Conservation (phyloP, 371 early-diverging fungal species). For the Apophysomyces elegans region DNA sequence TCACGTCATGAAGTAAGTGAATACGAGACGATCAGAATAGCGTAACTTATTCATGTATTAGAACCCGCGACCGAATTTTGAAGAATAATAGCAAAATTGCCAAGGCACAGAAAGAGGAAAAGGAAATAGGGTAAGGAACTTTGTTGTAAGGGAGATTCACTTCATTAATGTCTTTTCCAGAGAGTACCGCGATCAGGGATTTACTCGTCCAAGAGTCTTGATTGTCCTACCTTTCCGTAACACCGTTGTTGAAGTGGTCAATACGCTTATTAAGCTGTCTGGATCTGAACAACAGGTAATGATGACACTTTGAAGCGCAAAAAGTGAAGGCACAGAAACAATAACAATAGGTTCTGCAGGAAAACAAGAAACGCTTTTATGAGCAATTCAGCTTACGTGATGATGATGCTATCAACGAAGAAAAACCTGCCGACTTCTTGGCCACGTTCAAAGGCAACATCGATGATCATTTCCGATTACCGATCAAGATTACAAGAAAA, state of each 20-base stretch:
- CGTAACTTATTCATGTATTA: not conserved
- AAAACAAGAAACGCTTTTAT: slow-evolving; percentile 80
- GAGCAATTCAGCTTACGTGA: slow-evolving; percentile 71
- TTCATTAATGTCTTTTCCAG: slow-evolving; percentile 31
- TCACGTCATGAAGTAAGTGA: slow-evolving; percentile 80
- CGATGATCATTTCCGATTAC: slow-evolving; percentile 96
- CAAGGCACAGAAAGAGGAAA: slow-evolving; percentile 55
- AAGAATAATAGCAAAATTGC: slow-evolving; percentile 81
- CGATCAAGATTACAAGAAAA: slow-evolving; percentile 86
- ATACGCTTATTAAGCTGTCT: slow-evolving; percentile 74
- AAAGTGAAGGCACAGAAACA: not conserved
- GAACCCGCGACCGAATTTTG: slow-evolving; percentile 74
- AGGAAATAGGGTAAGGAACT: slow-evolving; percentile 43
- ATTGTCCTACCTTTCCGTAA: slow-evolving; percentile 91
- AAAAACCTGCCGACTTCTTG: slow-evolving; percentile 83
- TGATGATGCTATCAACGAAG: slow-evolving; percentile 61
- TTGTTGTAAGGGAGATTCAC: not conserved
- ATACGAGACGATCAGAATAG: too few species aligned
- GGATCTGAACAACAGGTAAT: slow-evolving; percentile 76
- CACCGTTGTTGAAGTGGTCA: slow-evolving; percentile 78
- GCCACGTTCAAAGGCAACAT: slow-evolving; percentile 91
- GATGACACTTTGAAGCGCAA: not conserved
- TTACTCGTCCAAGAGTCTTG: slow-evolving; percentile 92
- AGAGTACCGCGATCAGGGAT: slow-evolving; percentile 94
- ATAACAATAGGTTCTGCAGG: slow-evolving; percentile 25